Base-by-base conservation (phyloP, 352 stramenopile species). In the Globisporangium takayamanum region DNA sequence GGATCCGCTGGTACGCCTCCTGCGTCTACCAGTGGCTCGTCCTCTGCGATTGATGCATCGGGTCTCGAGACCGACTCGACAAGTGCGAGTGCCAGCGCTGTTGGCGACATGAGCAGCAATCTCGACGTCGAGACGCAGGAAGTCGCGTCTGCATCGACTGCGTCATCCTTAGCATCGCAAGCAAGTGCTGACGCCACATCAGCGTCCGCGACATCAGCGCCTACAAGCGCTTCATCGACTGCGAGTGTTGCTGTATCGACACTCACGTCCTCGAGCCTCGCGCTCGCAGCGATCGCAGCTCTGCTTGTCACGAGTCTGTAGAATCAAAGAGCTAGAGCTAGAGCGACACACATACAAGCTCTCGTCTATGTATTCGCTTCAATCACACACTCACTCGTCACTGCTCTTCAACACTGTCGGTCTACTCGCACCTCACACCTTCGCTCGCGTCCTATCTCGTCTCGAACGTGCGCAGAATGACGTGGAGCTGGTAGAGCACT, bases 401-500 rank as follows among this genome's bases (percentile, higher is more conserved):
- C 28, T 30, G 28, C 28, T 30, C 28, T 5, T 30, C 28, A 30
- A 30, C 28, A 39, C 48, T 53, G 10, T 50, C 45, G 25, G 6
- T 39, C 11, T 18, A 28, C 49, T 25, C 2, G 8, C 16, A 36
- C 30, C 5, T 16, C 30, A 28, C 42, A 20, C 16, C 6, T 8
- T 26, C 12, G 11, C 22, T 59, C 44, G 3, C 33, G 7, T 39
- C 33, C 33, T 39, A 60, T 37, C 37, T 36, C 16, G 48, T 55
- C 22, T 64, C 59, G 41, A 60, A 51, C 52, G 36, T 49, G 18
- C 59, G 59, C 26, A 60, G 39, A 10, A 60, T 47, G 5, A 60
- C 36, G 47, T 66, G 60, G 11, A 66, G 60, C 51, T 66, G 54
- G 41, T 64, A 66, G 46, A 66, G 60, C 48, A 53, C 60, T n/a